These are phyloP conservation scores for Cicer bijugum DNA, from an alignment of 306 rosid genomes.

Conservation along the genomic window DNA sequence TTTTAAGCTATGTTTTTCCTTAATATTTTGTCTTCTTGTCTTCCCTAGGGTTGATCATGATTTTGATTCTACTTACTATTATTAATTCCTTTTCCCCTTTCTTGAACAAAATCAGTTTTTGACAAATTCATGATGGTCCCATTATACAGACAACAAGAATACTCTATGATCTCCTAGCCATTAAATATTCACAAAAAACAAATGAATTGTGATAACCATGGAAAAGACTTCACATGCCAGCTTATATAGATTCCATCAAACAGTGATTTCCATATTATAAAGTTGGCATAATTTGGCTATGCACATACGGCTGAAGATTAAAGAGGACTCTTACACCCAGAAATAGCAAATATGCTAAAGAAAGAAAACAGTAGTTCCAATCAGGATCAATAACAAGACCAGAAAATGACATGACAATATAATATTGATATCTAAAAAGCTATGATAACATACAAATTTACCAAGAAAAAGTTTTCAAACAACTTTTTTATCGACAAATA, in stretches of 20 bases:
- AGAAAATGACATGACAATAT: constrained; percentile 1
- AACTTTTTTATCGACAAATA: not conserved
- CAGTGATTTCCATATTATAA: constrained; percentile 32
- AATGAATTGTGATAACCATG: constrained; percentile 34
- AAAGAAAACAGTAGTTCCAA: constrained; percentile 35
- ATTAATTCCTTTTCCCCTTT: not conserved
- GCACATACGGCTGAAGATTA: constrained; percentile 38
- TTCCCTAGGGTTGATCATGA: constrained; percentile 38
- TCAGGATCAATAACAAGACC: constrained; percentile 28
- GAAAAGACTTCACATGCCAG: constrained; percentile 47
- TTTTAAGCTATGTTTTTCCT: constrained; percentile 14
- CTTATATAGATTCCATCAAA: constrained; percentile 45
- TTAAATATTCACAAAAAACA: constrained; percentile 42
- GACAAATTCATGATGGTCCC: constrained; percentile 37
- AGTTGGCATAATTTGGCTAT: constrained; percentile 25
- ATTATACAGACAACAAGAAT: constrained; percentile 42
- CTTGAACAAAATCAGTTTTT: constrained; percentile 29
- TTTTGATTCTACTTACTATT: constrained; percentile 22
- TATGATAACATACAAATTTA: constrained; percentile 31
- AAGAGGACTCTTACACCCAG: constrained; percentile 23
- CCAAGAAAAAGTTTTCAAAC: constrained; percentile 29
- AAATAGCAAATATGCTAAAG: constrained; percentile 42
- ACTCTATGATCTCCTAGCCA: constrained; percentile 34
- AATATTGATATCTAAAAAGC: constrained; percentile 39
- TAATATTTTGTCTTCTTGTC: not conserved